phyloP scores from a whole-genome alignment of 2,329 filamentous ascomycete species.

The Drechmeria coniospora region DNA sequence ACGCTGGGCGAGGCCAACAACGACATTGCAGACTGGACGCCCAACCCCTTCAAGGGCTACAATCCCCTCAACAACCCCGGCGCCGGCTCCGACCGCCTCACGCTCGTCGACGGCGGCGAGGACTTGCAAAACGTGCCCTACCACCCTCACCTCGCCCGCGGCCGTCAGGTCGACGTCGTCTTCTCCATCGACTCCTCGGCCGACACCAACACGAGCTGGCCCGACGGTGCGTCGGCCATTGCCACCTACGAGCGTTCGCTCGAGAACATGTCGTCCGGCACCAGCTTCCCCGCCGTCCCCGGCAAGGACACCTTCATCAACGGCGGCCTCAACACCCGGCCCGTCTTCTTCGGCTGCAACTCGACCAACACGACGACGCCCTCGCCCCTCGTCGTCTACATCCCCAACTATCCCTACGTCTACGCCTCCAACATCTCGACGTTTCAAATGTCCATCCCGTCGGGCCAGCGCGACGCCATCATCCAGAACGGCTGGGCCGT shows the following conservation, averaged over 20 bases:
- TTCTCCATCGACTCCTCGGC: constrained; percentile 50
- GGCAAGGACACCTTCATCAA: constrained; percentile 39
- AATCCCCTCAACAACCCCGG: constrained; percentile 28
- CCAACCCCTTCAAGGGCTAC: constrained; percentile 43
- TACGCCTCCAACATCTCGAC: constrained; percentile 67
- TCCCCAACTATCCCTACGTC: constrained; percentile 65
- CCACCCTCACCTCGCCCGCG: constrained; percentile 40
- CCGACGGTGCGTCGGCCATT: constrained; percentile 43
- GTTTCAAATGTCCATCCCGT: constrained; percentile 49
- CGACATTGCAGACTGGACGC: constrained; percentile 58
- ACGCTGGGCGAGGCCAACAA: constrained; percentile 44
- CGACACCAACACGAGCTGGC: constrained; percentile 42
- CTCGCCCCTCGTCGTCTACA: constrained; percentile 66
- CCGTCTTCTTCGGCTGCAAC: constrained; percentile 52
- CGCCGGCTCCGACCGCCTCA: constrained; percentile 36
- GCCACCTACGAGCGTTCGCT: constrained; percentile 41
- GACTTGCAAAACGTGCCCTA: constrained; percentile 70
- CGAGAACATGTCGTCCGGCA: constrained; percentile 33
- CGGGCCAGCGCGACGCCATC: constrained; percentile 56
- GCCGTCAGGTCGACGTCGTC: constrained; percentile 43
- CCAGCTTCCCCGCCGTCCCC: constrained; percentile 43
- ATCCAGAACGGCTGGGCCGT: constrained; percentile 78
- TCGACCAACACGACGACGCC: constrained; percentile 33
- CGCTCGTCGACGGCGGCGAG: constrained; percentile 67
- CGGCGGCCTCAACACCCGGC: constrained; percentile 40